phyloP scores from a whole-genome alignment of 306 rosid species.

The Cajanus cajan region DNA sequence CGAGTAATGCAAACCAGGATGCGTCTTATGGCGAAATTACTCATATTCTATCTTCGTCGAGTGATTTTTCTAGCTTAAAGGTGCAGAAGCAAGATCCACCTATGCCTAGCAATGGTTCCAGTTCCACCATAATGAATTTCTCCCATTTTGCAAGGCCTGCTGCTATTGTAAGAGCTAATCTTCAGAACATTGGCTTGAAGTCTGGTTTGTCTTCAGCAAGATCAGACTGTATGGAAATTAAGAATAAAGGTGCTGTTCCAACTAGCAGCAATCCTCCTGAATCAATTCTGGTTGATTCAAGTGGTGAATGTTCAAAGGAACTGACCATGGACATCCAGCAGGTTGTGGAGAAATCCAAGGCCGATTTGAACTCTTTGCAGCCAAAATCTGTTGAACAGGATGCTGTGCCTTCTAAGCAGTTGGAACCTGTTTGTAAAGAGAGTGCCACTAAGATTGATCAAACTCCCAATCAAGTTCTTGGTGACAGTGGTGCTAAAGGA shows the following conservation, averaged over 20 bases:
- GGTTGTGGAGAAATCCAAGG: conserved; percentile 45
- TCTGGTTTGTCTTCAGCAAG: conserved; percentile 42
- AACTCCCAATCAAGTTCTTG: conserved; percentile 39
- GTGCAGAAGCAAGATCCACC: conserved; percentile 55
- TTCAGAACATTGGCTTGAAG: conserved; percentile 50
- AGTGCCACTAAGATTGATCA: conserved; percentile 47
- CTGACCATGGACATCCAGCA: conserved; percentile 40
- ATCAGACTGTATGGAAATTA: conserved; percentile 37
- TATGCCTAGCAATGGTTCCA: conserved; percentile 44
- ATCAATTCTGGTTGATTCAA: conserved; percentile 39
- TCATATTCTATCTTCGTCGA: conserved; percentile 49
- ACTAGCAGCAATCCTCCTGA: conserved; percentile 44
- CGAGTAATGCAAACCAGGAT: conserved; percentile 39
- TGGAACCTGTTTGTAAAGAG: conserved; percentile 47
- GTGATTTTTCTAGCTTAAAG: conserved; percentile 47
- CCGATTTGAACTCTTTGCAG: conserved; percentile 42
- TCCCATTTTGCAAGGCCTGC: conserved; percentile 93
- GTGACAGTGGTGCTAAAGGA: conserved; percentile 44
- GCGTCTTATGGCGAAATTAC: conserved; percentile 39
- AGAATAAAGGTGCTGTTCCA: conserved; percentile 44
- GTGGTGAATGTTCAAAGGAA: conserved; percentile 46
- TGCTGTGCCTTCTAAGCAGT: conserved; percentile 40
- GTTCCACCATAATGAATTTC: conserved; percentile 62
- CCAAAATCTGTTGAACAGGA: conserved; percentile 53
- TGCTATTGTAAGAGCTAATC: conserved; percentile 64